Percentiles rank a stretch among this genome's conserved stretches.
These are phyloP conservation scores for Podosphaera fusca DNA, from an alignment of 2,329 filamentous ascomycete species.

Conservation along the genomic window DNA sequence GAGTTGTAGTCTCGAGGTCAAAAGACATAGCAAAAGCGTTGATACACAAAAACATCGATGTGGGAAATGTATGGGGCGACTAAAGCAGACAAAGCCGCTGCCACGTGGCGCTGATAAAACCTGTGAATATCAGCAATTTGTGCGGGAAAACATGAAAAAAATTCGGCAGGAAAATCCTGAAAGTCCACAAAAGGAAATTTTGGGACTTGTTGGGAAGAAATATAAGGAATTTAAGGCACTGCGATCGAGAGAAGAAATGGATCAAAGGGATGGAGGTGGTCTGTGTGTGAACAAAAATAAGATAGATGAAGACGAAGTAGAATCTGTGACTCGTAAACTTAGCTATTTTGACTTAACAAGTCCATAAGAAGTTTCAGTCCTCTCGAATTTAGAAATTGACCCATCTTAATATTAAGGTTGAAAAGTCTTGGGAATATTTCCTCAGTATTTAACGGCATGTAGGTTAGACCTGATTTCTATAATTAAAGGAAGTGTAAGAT, in stretches of 20 bases:
- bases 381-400: neutral
- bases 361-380: conserved; percentile 5
- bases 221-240: conserved; percentile 30
- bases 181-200: conserved; percentile 41
- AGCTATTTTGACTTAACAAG: conserved; percentile 15
- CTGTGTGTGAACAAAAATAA: conserved; percentile 3
- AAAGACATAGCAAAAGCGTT: conserved; percentile 70
- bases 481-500: too few species aligned
- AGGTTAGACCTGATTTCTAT: too few species aligned
- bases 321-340: conserved; percentile 12
- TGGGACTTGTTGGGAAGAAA: conserved; percentile 39
- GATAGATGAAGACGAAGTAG: conserved; percentile 5
- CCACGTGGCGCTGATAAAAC: conserved; percentile 27
- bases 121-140: conserved; percentile 31
- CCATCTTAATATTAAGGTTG: too few species aligned
- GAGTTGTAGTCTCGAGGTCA: conserved; percentile 47
- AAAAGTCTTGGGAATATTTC: too few species aligned
- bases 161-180: conserved; percentile 29
- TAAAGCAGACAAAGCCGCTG: conserved; percentile 60
- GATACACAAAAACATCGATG: conserved; percentile 50
- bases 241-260: conserved; percentile 3
- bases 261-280: conserved; percentile 1
- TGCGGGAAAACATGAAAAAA: conserved; percentile 44
- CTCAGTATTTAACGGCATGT: too few species aligned
- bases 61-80: conserved; percentile 44